phyloP scores from a whole-genome alignment of 352 stramenopile species.

The Nothophytophthora sp. region DNA sequence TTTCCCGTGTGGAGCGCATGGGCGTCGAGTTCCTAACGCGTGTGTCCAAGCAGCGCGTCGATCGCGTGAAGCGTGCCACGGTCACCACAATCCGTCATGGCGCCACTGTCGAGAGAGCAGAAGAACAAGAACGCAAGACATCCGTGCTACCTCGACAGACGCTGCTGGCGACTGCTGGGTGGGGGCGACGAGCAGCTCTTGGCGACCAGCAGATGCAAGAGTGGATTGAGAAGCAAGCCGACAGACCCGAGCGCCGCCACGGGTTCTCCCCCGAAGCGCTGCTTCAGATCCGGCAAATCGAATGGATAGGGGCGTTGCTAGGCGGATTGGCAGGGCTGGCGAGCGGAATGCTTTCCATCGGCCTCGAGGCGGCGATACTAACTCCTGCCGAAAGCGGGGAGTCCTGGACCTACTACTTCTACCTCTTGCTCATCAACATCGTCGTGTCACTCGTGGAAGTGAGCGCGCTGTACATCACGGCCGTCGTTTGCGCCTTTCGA shows the following conservation, averaged over 20 bases:
- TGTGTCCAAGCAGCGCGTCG: conserved; percentile 38
- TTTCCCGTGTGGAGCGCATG: conserved; percentile 42
- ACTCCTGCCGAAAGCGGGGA: conserved; percentile 11
- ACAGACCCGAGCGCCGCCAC: conserved; percentile 8
- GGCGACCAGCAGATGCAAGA: not conserved
- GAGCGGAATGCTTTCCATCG: conserved; percentile 39
- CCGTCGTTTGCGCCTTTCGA: conserved; percentile 40
- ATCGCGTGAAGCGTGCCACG: conserved; percentile 9
- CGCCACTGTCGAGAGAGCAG: conserved; percentile 5
- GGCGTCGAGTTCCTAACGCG: conserved; percentile 40
- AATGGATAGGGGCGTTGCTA: conserved; percentile 23
- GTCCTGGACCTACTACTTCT: conserved; percentile 23
- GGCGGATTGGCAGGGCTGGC: conserved; percentile 29
- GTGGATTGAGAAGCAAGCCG: not conserved
- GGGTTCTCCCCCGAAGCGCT: conserved; percentile 31
- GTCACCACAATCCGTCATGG: too few species aligned
- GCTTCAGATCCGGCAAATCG: conserved; percentile 29
- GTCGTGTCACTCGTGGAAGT: conserved; percentile 52
- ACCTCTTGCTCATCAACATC: conserved; percentile 44
- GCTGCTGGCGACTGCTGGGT: not conserved
- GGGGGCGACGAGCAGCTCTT: not conserved
- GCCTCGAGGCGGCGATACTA: conserved; percentile 29
- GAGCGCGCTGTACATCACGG: conserved; percentile 37
- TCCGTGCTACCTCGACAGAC: not conserved
- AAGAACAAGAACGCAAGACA: not conserved